Conservation (phyloP, 192 early-diverging fungal genomes). For the Backusella psychrophila region DNA sequence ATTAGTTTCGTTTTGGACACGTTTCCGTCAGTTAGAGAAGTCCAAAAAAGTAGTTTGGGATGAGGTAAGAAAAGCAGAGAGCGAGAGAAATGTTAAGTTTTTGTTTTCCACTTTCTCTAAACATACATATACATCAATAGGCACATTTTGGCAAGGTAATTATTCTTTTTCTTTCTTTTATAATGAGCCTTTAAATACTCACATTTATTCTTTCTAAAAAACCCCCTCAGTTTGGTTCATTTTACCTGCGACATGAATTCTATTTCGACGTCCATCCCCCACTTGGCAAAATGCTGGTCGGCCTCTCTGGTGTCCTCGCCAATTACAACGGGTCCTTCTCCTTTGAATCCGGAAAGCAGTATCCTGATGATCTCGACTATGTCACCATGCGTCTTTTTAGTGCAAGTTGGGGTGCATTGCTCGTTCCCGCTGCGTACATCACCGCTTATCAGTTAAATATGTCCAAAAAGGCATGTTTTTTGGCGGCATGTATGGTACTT, state of each 20-base stretch:
- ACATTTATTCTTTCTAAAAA: neutral
- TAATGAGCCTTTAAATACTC: neutral
- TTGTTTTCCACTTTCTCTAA: neutral
- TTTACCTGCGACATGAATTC: constrained; percentile 91
- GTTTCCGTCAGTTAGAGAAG: constrained; percentile 59
- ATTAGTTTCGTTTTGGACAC: constrained; percentile 62
- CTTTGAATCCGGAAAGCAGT: constrained; percentile 77
- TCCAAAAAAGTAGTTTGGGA: constrained; percentile 72
- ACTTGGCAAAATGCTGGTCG: constrained; percentile 94
- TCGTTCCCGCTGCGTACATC: constrained; percentile 89
- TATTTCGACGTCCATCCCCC: constrained; percentile 99
- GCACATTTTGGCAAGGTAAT: constrained; percentile 60
- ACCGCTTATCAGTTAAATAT: constrained; percentile 78
- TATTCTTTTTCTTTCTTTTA: neutral
- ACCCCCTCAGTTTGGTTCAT: constrained; percentile 74
- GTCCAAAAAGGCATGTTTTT: constrained; percentile 59
- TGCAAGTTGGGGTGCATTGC: constrained; percentile 82
- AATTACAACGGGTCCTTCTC: constrained; percentile 86
- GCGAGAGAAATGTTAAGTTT: neutral
- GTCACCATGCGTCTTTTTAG: constrained; percentile 86
- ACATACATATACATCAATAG: constrained; percentile 12
- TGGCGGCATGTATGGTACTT: constrained; percentile 81
- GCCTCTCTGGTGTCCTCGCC: constrained; percentile 75
- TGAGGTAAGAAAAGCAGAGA: constrained; percentile 27
- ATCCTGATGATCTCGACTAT: constrained; percentile 83